phyloP scores from a whole-genome alignment of 2,329 filamentous ascomycete genomes.

The Sclerotinia spermophila region DNA sequence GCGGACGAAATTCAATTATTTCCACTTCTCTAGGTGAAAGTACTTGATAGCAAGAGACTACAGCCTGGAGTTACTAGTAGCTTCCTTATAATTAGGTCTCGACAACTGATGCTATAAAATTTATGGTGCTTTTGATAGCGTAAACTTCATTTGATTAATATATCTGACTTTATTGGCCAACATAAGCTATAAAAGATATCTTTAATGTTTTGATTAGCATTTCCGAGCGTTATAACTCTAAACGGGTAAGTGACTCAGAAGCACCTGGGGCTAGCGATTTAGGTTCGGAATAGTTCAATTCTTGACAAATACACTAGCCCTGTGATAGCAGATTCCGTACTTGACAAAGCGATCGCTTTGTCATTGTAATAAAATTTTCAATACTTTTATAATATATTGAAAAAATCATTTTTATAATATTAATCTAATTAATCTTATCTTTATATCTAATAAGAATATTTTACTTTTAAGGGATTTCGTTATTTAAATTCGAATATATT shows the following conservation, averaged over 20 bases:
- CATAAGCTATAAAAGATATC: background rate
- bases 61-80: too few relatives aligned
- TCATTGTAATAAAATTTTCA: too few relatives aligned
- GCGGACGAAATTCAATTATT: background rate
- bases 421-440: too few relatives aligned
- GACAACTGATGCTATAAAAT: background rate
- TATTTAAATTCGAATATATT: too few relatives aligned
- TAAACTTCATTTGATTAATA: background rate
- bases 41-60: too few relatives aligned
- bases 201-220: background rate
- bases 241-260: background rate
- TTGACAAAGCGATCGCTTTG: too few relatives aligned
- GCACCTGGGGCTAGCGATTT: background rate
- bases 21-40: background rate
- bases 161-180: background rate
- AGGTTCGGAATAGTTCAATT: rapidly evolving
- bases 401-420: too few relatives aligned
- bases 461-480: too few relatives aligned
- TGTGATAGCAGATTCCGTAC: too few relatives aligned
- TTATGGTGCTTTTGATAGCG: too few relatives aligned
- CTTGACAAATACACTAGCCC: rapidly evolving
- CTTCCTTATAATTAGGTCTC: background rate
- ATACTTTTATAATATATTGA: too few relatives aligned
- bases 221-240: background rate
- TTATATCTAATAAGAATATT: too few relatives aligned